A percentile compares a stretch with the other conserved stretches of the same genome.
Evolutionary conservation across 2,329 filamentous ascomycete genomes (phyloP).

Genomic region (Orbilia blumenaviensis): DNA sequence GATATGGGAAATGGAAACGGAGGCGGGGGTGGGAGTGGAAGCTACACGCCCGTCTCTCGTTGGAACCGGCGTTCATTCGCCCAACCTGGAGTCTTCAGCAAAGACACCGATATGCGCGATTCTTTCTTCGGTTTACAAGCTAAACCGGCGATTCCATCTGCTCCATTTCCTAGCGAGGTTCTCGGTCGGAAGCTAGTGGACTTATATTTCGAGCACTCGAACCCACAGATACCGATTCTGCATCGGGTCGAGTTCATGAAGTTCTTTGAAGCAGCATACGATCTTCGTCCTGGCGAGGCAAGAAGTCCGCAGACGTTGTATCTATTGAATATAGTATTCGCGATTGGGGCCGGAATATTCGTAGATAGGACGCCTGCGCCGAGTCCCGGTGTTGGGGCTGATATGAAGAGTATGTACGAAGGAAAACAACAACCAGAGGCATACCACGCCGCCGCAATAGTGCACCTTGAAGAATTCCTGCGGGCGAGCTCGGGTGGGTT

Average conservation of each 20-base stretch:
- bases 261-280: constrained; percentile 83
- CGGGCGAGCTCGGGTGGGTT: constrained; percentile 83
- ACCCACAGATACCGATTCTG: constrained; percentile 92
- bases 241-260: constrained; percentile 90
- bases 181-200: constrained; percentile 77
- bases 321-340: constrained; percentile 95
- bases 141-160: constrained; percentile 84
- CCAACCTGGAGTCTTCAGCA: constrained; percentile 60
- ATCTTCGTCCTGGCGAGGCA: constrained; percentile 67
- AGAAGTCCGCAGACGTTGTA: constrained; percentile 76
- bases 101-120: constrained; percentile 85
- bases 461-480: constrained; percentile 87
- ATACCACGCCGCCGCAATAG: constrained; percentile 93
- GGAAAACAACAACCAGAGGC: constrained; percentile 79
- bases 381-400: constrained; percentile 52
- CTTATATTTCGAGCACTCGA: constrained; percentile 94
- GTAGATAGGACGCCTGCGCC: constrained; percentile 66
- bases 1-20: constrained; percentile 37
- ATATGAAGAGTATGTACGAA: constrained; percentile 28
- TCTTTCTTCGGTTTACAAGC: constrained; percentile 97
- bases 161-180: constrained; percentile 80
- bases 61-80: constrained; percentile 60
- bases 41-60: constrained; percentile 62
- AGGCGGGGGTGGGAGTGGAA: constrained; percentile 1
- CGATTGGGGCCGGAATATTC: constrained; percentile 92